Percentiles rank a stretch among this genome's conserved stretches.
phyloP scores from a whole-genome alignment of 441 rosid genomes.

The Erysimum cheiri region DNA sequence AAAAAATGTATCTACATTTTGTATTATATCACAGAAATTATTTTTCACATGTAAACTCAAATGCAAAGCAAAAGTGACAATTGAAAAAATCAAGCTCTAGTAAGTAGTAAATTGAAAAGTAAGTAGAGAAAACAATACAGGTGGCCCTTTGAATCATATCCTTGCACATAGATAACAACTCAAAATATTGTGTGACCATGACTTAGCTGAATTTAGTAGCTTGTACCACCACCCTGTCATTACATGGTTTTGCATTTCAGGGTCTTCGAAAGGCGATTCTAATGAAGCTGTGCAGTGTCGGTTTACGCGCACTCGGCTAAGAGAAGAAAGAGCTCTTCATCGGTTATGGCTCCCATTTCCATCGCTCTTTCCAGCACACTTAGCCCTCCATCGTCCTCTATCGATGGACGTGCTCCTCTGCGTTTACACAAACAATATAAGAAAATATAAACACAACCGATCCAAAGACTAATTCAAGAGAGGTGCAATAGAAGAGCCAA shows the following conservation, averaged over 20 bases:
- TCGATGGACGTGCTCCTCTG: conserved; percentile 82
- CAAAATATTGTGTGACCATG: conserved; percentile 3
- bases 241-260: conserved; percentile 13
- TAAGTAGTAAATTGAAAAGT: not conserved
- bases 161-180: conserved; percentile 10
- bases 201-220: not conserved
- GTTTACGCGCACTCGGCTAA: conserved; percentile 61
- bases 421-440: conserved; percentile 15
- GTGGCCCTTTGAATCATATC: not conserved
- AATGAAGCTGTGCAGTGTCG: not conserved
- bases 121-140: not conserved
- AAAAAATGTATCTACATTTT: too few species aligned
- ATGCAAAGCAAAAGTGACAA: not conserved
- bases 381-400: conserved; percentile 77
- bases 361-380: conserved; percentile 84
- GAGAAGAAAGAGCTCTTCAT: conserved; percentile 80
- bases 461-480: conserved; percentile 7
- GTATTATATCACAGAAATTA: too few species aligned
- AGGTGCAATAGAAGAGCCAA: conserved; percentile 1
- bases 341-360: conserved; percentile 92
- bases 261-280: not conserved
- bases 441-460: not conserved
- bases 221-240: conserved; percentile 15
- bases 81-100: not conserved
- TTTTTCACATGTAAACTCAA: too few species aligned